These are phyloP conservation scores for Penicillium waksmanii DNA, from an alignment of 495 filamentous ascomycete species.

Conservation along the genomic window DNA sequence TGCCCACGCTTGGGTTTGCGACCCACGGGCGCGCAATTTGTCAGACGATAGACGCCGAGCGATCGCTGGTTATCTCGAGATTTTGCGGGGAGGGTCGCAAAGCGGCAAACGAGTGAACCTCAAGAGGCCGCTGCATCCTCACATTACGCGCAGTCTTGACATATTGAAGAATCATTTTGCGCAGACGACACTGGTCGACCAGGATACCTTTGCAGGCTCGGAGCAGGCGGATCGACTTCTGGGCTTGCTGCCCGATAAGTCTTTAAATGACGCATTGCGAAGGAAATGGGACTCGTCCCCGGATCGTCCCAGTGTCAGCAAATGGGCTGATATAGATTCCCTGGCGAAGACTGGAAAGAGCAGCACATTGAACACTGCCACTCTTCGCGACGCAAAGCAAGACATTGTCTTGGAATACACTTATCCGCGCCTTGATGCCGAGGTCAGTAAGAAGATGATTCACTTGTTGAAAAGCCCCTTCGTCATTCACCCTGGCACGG, in stretches of 20 bases:
- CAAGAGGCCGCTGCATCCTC: slow-evolving; percentile 85
- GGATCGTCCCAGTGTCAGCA: slow-evolving; percentile 68
- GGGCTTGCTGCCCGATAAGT: slow-evolving; percentile 73
- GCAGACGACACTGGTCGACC: slow-evolving; percentile 74
- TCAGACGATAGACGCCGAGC: slow-evolving; percentile 82
- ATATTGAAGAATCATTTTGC: slow-evolving; percentile 80
- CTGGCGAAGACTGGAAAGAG: slow-evolving; percentile 74
- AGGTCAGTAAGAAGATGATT: slow-evolving; percentile 95
- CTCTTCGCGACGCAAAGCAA: slow-evolving; percentile 85
- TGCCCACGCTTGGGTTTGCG: slow-evolving; percentile 98
- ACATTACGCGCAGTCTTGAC: slow-evolving; percentile 82
- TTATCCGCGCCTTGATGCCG: slow-evolving; percentile 95
- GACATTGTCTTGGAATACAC: slow-evolving; percentile 96
- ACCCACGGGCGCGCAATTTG: slow-evolving; percentile 78
- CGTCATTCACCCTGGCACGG: slow-evolving; percentile 93
- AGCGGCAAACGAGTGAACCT: slow-evolving; percentile 88
- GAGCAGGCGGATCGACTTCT: slow-evolving; percentile 76
- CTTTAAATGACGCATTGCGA: slow-evolving; percentile 71
- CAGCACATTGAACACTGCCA: slow-evolving; percentile 63
- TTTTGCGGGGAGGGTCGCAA: slow-evolving; percentile 80
- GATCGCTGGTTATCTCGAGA: slow-evolving; percentile 84
- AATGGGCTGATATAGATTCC: slow-evolving; percentile 92
- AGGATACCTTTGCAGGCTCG: slow-evolving; percentile 78
- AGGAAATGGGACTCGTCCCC: slow-evolving; percentile 91
- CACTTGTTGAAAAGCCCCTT: slow-evolving; percentile 97